A percentile compares a stretch with the other conserved stretches of the same genome.
phyloP scores from a whole-genome alignment of 371 early-diverging fungal species.

The Encephalitozoon cuniculi region DNA sequence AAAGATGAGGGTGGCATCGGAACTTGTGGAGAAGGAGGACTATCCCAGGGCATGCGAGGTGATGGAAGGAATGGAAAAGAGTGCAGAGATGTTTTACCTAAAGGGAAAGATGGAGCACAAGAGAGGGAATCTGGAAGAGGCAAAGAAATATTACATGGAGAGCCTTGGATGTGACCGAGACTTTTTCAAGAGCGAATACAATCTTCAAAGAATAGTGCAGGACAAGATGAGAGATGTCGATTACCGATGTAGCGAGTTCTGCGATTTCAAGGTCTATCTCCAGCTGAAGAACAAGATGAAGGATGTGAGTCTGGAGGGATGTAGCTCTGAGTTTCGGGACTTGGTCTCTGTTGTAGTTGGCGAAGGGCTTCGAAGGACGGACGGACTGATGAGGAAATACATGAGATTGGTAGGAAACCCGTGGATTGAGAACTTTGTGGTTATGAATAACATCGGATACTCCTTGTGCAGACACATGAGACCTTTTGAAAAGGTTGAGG shows the following conservation, averaged over 20 bases:
- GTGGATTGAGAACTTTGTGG: slow-evolving; percentile 13
- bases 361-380: not conserved
- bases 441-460: slow-evolving; percentile 20
- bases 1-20: not conserved
- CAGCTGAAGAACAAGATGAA: not conserved
- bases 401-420: slow-evolving; percentile 11
- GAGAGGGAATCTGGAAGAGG: slow-evolving; percentile 9
- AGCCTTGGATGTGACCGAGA: slow-evolving; percentile 6
- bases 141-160: slow-evolving; percentile 30
- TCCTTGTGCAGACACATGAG: not conserved
- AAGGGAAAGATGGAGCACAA: slow-evolving; percentile 43
- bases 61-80: not conserved
- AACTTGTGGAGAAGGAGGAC: not conserved
- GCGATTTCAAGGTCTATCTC: slow-evolving; percentile 20
- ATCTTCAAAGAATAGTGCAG: slow-evolving; percentile 35
- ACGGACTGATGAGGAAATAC: slow-evolving; percentile 4
- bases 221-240: not conserved
- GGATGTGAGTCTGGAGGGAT: not conserved
- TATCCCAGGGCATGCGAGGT: not conserved
- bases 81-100: slow-evolving; percentile 35
- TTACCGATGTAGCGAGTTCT: slow-evolving; percentile 1
- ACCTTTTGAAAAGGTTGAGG: not conserved
- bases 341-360: not conserved
- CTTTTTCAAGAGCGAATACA: slow-evolving; percentile 31
- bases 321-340: not conserved